Base-by-base conservation (phyloP, 169 alveolate species). In the Eimeria necatrix region DNA sequence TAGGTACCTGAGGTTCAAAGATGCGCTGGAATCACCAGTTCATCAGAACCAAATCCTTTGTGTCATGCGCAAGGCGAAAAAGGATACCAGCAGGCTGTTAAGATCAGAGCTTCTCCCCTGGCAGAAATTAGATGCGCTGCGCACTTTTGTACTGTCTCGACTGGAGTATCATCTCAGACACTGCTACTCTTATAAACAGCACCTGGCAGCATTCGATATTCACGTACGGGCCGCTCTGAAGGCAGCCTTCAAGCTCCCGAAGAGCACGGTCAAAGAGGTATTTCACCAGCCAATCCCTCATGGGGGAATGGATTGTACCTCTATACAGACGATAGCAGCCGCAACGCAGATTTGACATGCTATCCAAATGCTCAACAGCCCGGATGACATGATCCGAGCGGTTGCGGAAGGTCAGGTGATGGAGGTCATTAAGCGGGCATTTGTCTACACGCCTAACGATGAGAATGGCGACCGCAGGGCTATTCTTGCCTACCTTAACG, bases 361-460 rank as follows among this genome's bases (percentile, higher is more conserved):
- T 22, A 68, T 68, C 78, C 78, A 68, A 48, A 68, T 68, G 48
- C 78, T 4, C 48, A 68, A n/a, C 78, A 68, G 78, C 49, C n/a
- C 5, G 78, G 78, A 68, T 22, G 26, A 48, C 78, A 68, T 68
- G 78, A 22, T 68, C 7, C 78, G 48, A 22, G 3, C 78, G 12
- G 78, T 4, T 68, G 78, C 41, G 26, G 49, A 68, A 68, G 78
- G 78, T 5, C 78, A 68, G 8, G 5, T 68, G 49, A 41, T 68
- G 5, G 78, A 3, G 48, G 78, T 9, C 78, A 68, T 9, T 48
- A 4, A 3, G 12, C 41, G 12, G 78, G 78, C 48, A 22, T 68
- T 68, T 48, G 48, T 68, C 8, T 3, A 61, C 74, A 61, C 74
- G 22, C 74, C 74, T 18, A 32, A 61, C n/a, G 22, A 32, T 12